phyloP scores from a whole-genome alignment of 78 protist genomes.

The Salpingoeca rosetta region DNA sequence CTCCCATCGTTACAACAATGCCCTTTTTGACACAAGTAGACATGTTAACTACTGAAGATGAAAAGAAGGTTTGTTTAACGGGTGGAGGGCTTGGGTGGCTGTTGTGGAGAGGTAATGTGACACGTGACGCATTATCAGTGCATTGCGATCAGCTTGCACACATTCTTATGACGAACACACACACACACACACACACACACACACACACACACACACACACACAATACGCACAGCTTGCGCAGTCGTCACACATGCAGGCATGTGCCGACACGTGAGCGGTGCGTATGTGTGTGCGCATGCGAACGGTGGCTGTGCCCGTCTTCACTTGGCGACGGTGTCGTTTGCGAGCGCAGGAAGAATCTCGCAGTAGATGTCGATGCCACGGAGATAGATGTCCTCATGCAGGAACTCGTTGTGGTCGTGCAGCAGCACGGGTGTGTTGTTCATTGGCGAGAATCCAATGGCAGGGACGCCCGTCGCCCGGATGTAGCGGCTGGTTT shows the following conservation, averaged over 20 bases:
- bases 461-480: conserved; percentile 50
- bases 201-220: not conserved
- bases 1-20: too few species aligned
- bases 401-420: conserved; percentile 78
- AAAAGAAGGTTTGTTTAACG: too few species aligned
- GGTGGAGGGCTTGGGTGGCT: too few species aligned
- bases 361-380: conserved; percentile 52
- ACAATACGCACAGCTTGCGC: not conserved
- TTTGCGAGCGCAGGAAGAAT: conserved; percentile 42
- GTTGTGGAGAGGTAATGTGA: too few species aligned
- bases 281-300: not conserved
- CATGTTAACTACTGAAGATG: too few species aligned
- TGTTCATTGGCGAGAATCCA: conserved; percentile 73
- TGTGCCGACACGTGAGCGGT: not conserved
- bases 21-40: too few species aligned
- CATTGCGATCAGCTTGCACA: not conserved
- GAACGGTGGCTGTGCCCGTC: not conserved
- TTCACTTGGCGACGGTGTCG: not conserved
- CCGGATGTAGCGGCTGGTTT: not conserved
- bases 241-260: not conserved
- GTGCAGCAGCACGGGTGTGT: conserved; percentile 76
- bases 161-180: not conserved
- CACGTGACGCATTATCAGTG: too few species aligned
- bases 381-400: conserved; percentile 45
- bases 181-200: not conserved